phyloP scores from a whole-genome alignment of 2,329 filamentous ascomycete species.

The Calonectria naviculata region DNA sequence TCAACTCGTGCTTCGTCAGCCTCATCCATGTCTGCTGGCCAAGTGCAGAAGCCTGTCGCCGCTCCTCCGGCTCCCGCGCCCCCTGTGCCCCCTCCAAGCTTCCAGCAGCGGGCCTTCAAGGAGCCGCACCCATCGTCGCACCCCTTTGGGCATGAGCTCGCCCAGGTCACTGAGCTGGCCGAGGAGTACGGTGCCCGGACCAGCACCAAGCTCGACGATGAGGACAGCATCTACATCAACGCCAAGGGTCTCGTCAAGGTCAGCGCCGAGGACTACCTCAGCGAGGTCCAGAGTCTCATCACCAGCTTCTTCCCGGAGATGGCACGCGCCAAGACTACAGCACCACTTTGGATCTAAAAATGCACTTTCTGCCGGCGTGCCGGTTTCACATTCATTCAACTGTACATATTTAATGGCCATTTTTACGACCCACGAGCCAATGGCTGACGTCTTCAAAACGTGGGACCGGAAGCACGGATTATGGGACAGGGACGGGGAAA shows the following conservation, averaged over 20 bases:
- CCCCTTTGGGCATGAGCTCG: slow-evolving; percentile 90
- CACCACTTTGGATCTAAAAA: slow-evolving; percentile 61
- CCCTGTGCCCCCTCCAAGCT: slow-evolving; percentile 45
- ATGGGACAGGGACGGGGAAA: slow-evolving; percentile 23
- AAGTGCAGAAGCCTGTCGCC: slow-evolving; percentile 41
- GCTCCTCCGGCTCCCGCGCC: slow-evolving; percentile 44
- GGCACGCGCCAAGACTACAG: slow-evolving; percentile 45
- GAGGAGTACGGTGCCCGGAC: slow-evolving; percentile 83
- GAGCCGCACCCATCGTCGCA: slow-evolving; percentile 56
- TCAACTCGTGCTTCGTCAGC: slow-evolving; percentile 61
- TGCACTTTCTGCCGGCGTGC: slow-evolving; percentile 20
- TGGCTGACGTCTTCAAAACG: slow-evolving; percentile 28
- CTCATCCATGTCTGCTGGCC: slow-evolving; percentile 50
- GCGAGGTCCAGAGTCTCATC: slow-evolving; percentile 80
- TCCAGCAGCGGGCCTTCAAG: slow-evolving; percentile 50
- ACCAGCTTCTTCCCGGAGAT: slow-evolving; percentile 66
- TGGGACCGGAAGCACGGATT: slow-evolving; percentile 24
- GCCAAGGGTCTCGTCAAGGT: slow-evolving; percentile 79
- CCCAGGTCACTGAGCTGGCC: slow-evolving; percentile 90
- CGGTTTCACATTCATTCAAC: slow-evolving; percentile 37
- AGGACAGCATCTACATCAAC: slow-evolving; percentile 73
- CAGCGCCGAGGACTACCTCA: slow-evolving; percentile 84
- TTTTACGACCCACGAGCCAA: slow-evolving; percentile 37
- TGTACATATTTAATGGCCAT: slow-evolving; percentile 47
- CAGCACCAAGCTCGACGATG: slow-evolving; percentile 71